Conservation (phyloP, 2,329 filamentous ascomycete genomes). For the Lecanicillium sp. region DNA sequence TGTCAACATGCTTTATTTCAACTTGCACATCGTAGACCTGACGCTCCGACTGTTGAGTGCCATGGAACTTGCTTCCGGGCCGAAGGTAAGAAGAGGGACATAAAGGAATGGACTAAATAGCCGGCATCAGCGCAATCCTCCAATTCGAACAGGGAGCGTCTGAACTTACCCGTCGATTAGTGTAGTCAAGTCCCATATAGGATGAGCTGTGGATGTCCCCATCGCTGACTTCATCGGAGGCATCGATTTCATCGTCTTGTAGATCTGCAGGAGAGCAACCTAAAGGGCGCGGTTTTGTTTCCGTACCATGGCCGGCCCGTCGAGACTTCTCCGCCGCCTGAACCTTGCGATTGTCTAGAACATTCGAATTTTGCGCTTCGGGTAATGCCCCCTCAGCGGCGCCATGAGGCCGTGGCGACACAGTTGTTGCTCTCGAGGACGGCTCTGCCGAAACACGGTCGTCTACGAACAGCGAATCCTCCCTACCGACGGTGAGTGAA, state of each 20-base stretch:
- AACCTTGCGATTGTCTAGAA: conserved; percentile 26
- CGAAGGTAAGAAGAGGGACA: conserved; percentile 82
- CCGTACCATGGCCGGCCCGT: too few species aligned
- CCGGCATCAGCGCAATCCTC: conserved; percentile 9
- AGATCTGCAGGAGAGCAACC: too few species aligned
- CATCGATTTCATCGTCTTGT: neutral
- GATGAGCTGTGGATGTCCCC: conserved; percentile 3
- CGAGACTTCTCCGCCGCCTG: neutral
- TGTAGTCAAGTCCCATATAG: conserved; percentile 6
- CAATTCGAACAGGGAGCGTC: neutral
- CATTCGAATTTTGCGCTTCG: conserved; percentile 15
- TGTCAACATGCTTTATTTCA: conserved; percentile 92
- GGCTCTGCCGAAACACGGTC: conserved; percentile 18
- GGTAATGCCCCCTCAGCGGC: conserved; percentile 25
- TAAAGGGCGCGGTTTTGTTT: too few species aligned
- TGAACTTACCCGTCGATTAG: conserved; percentile 41
- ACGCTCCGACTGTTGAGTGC: conserved; percentile 87
- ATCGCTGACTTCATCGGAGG: conserved; percentile 1
- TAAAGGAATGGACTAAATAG: conserved; percentile 59
- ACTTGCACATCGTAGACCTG: conserved; percentile 95
- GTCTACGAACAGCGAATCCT: conserved; percentile 18
- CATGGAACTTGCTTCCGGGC: conserved; percentile 79
- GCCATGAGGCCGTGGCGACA: conserved; percentile 33
- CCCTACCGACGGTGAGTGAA: conserved; percentile 13
- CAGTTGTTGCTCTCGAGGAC: conserved; percentile 32